Conservation (phyloP, 176 grass and related monocot genomes). For the Carex myosuroides region DNA sequence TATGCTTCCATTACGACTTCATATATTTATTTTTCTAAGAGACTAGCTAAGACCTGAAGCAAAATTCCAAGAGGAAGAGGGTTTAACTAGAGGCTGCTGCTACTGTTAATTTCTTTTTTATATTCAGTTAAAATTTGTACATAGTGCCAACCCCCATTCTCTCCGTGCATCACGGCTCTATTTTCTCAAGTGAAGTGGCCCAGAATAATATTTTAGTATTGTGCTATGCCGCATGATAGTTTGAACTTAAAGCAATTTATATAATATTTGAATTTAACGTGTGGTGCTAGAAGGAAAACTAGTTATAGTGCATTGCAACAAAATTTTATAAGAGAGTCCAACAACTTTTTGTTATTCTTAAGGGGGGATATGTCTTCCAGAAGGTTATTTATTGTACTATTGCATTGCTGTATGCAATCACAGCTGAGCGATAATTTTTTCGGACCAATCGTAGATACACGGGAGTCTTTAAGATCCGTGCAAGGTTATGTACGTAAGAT, state of each 20-base stretch:
- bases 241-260: neutral
- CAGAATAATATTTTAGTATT: neutral
- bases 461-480: too few species aligned
- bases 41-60: neutral
- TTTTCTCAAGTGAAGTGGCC: neutral
- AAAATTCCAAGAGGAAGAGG: conserved; percentile 7
- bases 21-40: neutral
- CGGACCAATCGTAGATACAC: too few species aligned
- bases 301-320: too few species aligned
- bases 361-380: too few species aligned
- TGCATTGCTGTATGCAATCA: too few species aligned
- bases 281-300: neutral
- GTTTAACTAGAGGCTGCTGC: neutral
- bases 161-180: conserved; percentile 4
- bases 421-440: too few species aligned
- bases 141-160: neutral
- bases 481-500: too few species aligned
- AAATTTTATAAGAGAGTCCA: too few species aligned
- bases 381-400: too few species aligned
- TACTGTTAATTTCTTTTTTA: neutral
- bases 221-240: neutral
- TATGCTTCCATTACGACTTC: neutral
- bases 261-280: neutral
- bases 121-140: neutral
- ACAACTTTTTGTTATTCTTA: too few species aligned